Conservation (phyloP, 2,329 filamentous ascomycete genomes). For the Colletotrichum navitas region DNA sequence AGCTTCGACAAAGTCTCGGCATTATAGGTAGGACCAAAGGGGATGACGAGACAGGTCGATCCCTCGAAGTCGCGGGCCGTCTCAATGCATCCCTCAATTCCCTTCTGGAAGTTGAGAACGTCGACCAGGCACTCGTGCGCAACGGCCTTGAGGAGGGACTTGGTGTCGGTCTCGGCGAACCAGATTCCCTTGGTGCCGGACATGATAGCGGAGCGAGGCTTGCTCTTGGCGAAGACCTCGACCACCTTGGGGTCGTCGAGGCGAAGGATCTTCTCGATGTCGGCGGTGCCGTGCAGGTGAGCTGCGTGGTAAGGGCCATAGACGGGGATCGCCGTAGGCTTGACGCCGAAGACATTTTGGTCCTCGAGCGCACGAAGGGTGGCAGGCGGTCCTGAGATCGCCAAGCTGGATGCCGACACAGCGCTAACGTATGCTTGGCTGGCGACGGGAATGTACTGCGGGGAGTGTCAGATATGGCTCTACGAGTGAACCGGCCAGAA, state of each 20-base stretch:
- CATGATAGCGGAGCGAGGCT: constrained; percentile 62
- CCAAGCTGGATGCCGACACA: constrained; percentile 60
- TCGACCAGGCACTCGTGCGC: constrained; percentile 65
- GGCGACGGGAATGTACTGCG: constrained; percentile 58
- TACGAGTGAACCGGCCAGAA: constrained; percentile 26
- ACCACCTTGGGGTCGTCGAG: constrained; percentile 56
- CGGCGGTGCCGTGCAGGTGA: constrained; percentile 61
- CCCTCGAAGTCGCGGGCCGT: constrained; percentile 56
- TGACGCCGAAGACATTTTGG: constrained; percentile 55
- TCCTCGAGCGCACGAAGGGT: constrained; percentile 60
- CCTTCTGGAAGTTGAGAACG: constrained; percentile 61
- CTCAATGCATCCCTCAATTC: constrained; percentile 61
- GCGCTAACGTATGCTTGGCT: constrained; percentile 67
- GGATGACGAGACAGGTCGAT: constrained; percentile 59
- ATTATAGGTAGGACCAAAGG: constrained; percentile 64
- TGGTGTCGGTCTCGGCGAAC: constrained; percentile 56
- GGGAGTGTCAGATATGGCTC: not conserved
- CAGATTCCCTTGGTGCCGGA: constrained; percentile 62
- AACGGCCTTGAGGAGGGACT: constrained; percentile 57
- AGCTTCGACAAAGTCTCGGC: constrained; percentile 60
- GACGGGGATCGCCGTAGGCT: constrained; percentile 63
- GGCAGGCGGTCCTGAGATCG: constrained; percentile 67
- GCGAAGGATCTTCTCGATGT: constrained; percentile 60
- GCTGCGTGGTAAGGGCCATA: constrained; percentile 69
- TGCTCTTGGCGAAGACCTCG: constrained; percentile 56